Evolutionary conservation across 2,329 filamentous ascomycete species (phyloP).

Genomic region (Trichoderma sp.): DNA sequence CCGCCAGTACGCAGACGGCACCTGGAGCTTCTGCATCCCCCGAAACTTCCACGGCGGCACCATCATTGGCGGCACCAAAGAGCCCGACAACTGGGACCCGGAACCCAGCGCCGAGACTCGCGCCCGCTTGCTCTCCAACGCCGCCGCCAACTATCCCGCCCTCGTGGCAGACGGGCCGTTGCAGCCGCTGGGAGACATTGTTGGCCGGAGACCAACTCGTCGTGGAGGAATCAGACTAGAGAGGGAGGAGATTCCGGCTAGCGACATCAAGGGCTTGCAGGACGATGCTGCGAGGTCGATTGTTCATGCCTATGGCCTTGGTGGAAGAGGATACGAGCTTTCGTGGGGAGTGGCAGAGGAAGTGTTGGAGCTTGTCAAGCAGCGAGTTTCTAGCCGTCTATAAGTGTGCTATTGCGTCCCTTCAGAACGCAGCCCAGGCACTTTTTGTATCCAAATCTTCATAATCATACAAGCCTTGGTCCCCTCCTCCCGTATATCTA

Average conservation of each 20-base stretch:
- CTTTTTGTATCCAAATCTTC: background rate
- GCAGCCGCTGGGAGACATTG: slow-evolving; percentile 40
- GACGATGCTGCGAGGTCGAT: slow-evolving; percentile 26
- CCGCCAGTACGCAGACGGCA: slow-evolving; percentile 59
- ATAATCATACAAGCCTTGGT: slow-evolving; percentile 19
- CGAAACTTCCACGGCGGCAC: slow-evolving; percentile 64
- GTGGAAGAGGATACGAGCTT: slow-evolving; percentile 58
- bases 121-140: slow-evolving; percentile 41
- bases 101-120: slow-evolving; percentile 51
- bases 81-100: slow-evolving; percentile 57
- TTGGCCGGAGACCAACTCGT: slow-evolving; percentile 49
- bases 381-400: slow-evolving; percentile 24
- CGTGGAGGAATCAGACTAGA: slow-evolving; percentile 50
- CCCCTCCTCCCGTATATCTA: background rate
- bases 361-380: slow-evolving; percentile 24
- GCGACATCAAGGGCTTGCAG: slow-evolving; percentile 8
- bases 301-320: slow-evolving; percentile 59
- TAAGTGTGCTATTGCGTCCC: slow-evolving; percentile 3
- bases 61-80: slow-evolving; percentile 66
- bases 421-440: background rate
- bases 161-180: slow-evolving; percentile 36
- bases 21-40: slow-evolving; percentile 64
- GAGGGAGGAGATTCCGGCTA: slow-evolving; percentile 26
- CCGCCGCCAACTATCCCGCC: slow-evolving; percentile 40
- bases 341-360: slow-evolving; percentile 58